Conservation (phyloP, 1,284 basidiomycete genomes). For the Meripilus lineatus region DNA sequence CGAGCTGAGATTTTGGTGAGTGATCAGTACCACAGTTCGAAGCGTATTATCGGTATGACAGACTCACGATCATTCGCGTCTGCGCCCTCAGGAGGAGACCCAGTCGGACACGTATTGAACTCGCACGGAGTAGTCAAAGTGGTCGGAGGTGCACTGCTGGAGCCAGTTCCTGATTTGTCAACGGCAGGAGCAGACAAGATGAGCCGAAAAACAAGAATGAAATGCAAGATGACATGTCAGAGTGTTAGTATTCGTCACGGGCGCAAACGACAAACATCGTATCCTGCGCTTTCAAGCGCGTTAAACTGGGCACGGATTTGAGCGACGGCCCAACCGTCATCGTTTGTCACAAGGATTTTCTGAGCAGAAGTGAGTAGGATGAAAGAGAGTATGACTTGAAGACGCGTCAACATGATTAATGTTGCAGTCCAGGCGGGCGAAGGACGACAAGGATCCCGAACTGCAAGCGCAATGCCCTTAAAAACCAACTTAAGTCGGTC, state of each 20-base stretch:
- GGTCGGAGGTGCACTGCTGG: slow-evolving; percentile 21
- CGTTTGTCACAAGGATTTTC: slow-evolving; percentile 28
- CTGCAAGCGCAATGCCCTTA: no score
- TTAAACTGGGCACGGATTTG: slow-evolving; percentile 36
- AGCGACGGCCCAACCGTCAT: slow-evolving; percentile 39
- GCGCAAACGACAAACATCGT: slow-evolving; percentile 23
- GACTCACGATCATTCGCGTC: slow-evolving; percentile 39
- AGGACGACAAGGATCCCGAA: no score
- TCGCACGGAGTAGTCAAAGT: slow-evolving; percentile 32
- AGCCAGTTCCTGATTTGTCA: slow-evolving; percentile 39
- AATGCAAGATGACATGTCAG: not conserved
- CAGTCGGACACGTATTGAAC: slow-evolving; percentile 36
- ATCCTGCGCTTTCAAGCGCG: slow-evolving; percentile 29
- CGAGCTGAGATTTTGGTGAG: slow-evolving; percentile 18
- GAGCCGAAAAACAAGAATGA: slow-evolving; percentile 23
- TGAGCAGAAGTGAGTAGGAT: not conserved
- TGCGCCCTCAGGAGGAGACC: slow-evolving; percentile 40
- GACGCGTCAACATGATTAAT: no score
- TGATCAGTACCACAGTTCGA: not conserved
- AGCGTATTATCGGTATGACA: not conserved
- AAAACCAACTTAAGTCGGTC: no score
- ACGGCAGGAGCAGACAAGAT: slow-evolving; percentile 37
- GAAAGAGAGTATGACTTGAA: slow-evolving; percentile 5
- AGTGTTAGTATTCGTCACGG: not conserved
- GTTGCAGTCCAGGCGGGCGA: no score